Percentiles rank a stretch among this genome's conserved stretches.
Conservation (phyloP, 495 filamentous ascomycete genomes). For the Hypoxylon subgilvum region DNA sequence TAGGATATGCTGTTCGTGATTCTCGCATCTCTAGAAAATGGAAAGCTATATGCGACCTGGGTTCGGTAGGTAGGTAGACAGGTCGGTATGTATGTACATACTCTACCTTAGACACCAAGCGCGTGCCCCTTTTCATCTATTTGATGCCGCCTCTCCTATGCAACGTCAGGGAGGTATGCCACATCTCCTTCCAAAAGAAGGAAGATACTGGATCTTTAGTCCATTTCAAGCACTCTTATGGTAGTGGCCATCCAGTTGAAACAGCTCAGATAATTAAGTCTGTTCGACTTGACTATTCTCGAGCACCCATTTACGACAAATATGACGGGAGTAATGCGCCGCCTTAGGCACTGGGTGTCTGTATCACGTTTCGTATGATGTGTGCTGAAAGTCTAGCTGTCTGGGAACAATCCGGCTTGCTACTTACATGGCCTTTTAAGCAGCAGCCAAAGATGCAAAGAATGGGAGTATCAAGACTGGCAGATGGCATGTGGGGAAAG, state of each 20-base stretch:
- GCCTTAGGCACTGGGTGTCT: slow-evolving; percentile 5
- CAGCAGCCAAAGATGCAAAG: background rate
- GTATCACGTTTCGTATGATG: slow-evolving; percentile 27
- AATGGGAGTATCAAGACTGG: slow-evolving; percentile 1
- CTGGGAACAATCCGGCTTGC: slow-evolving; percentile 20
- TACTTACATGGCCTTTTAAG: too few relatives aligned
- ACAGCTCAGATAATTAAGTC: slow-evolving; percentile 6
- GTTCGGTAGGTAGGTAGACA: too few relatives aligned
- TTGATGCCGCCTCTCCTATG: slow-evolving; percentile 34
- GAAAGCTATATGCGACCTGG: too few relatives aligned
- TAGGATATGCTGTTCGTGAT: slow-evolving; percentile 5
- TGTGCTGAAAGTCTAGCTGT: slow-evolving; percentile 9
- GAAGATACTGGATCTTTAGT: slow-evolving; percentile 28
- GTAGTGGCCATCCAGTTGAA: slow-evolving; percentile 7
- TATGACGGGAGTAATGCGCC: background rate
- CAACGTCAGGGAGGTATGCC: slow-evolving; percentile 23
- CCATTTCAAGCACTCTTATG: slow-evolving; percentile 22
- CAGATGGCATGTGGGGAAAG: slow-evolving; percentile 25
- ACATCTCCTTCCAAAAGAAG: slow-evolving; percentile 30
- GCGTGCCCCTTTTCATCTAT: slow-evolving; percentile 30
- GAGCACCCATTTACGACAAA: slow-evolving; percentile 7
- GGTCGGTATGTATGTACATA: background rate
- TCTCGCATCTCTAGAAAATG: slow-evolving; percentile 19
- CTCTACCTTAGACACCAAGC: slow-evolving; percentile 9
- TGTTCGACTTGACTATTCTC: slow-evolving; percentile 8